phyloP scores from a whole-genome alignment of 2,329 filamentous ascomycete genomes.

The Claviceps pazoutovae region DNA sequence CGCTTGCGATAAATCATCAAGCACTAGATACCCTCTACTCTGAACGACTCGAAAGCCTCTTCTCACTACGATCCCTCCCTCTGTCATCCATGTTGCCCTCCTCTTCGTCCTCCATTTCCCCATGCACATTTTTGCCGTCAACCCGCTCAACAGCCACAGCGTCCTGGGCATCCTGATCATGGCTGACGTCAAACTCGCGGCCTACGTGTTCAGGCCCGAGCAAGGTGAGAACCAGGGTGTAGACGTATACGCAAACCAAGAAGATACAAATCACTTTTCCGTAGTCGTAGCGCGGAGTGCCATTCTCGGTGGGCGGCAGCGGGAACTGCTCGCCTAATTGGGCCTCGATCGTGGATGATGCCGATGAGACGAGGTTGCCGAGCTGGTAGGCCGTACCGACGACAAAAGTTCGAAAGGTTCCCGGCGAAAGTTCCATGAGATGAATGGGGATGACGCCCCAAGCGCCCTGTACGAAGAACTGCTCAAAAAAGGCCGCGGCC shows the following conservation, averaged over 20 bases:
- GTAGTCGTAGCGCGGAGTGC: slow-evolving; percentile 50
- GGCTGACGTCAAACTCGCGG: slow-evolving; percentile 34
- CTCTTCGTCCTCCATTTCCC: not conserved
- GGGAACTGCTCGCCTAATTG: slow-evolving; percentile 64
- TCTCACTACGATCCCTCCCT: not conserved
- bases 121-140: slow-evolving; percentile 3
- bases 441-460: slow-evolving; percentile 70
- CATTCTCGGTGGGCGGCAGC: slow-evolving; percentile 39
- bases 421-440: slow-evolving; percentile 62
- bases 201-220: slow-evolving; percentile 44
- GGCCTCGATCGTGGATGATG: slow-evolving; percentile 62
- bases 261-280: slow-evolving; percentile 83
- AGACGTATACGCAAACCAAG: slow-evolving; percentile 67
- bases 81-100: not conserved
- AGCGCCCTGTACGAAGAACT: slow-evolving; percentile 64
- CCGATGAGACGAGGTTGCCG: slow-evolving; percentile 58
- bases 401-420: slow-evolving; percentile 59
- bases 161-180: slow-evolving; percentile 34
- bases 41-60: no score
- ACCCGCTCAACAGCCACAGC: slow-evolving; percentile 27
- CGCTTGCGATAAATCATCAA: no score
- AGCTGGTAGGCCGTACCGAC: slow-evolving; percentile 65
- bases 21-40: not conserved
- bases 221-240: slow-evolving; percentile 46
- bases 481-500: slow-evolving; percentile 71